These are phyloP conservation scores for Trametes versicolor DNA, from an alignment of 1,284 basidiomycete species.

Conservation along the genomic window DNA sequence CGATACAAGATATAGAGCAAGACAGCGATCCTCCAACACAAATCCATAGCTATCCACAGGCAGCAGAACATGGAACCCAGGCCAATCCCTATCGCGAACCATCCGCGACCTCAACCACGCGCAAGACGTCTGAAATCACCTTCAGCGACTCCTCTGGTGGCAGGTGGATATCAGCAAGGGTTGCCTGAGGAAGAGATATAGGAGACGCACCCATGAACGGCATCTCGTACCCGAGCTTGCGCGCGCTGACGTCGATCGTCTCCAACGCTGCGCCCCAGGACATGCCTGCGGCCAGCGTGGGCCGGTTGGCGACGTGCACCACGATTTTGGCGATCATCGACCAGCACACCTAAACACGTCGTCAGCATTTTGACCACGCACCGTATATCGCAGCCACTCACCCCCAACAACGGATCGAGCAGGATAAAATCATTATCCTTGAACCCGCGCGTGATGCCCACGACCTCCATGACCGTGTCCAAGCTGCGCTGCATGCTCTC, in stretches of 20 bases:
- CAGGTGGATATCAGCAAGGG: neutral
- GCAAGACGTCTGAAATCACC: constrained; percentile 28
- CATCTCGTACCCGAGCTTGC: constrained; percentile 30
- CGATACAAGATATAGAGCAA: constrained; percentile 3
- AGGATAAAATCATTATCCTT: constrained; percentile 37
- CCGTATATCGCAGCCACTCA: constrained; percentile 21
- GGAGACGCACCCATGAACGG: constrained; percentile 32
- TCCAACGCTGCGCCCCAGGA: constrained; percentile 27
- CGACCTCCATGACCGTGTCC: constrained; percentile 36
- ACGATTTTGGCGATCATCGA: constrained; percentile 30
- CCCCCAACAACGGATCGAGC: constrained; percentile 39
- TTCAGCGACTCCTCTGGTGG: constrained; percentile 22
- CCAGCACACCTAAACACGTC: constrained; percentile 31
- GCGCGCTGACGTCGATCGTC: constrained; percentile 28
- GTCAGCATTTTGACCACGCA: too few relatives aligned
- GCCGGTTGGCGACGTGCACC: constrained; percentile 23
- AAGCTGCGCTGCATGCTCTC: constrained; percentile 36
- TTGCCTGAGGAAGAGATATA: neutral
- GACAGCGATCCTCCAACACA: neutral
- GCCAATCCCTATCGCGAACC: neutral
- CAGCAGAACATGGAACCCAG: neutral
- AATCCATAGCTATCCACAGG: neutral
- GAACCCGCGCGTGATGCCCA: constrained; percentile 36
- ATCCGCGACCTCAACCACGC: constrained; percentile 25
- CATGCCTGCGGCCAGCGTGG: constrained; percentile 15